phyloP scores from a whole-genome alignment of 441 rosid species.

The Eugenia klotzschiana region DNA sequence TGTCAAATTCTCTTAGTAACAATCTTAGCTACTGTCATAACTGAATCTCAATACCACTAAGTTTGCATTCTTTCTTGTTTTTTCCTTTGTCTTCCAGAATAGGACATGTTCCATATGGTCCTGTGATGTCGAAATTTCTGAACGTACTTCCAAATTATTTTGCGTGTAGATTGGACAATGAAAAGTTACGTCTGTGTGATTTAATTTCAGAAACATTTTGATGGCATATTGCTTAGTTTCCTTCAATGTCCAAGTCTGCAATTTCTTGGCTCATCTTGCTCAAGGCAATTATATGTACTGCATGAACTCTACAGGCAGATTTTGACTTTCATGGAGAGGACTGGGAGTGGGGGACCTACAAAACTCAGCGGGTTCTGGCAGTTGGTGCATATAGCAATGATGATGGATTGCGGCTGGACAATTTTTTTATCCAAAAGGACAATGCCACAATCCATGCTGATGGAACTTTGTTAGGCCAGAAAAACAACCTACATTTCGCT shows the following conservation, averaged over 20 bases:
- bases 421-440: slow-evolving; percentile 89
- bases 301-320: slow-evolving; percentile 58
- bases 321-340: slow-evolving; percentile 97
- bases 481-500: slow-evolving; percentile 96
- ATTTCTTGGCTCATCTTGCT: background rate
- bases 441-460: slow-evolving; percentile 98
- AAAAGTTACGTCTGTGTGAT: background rate
- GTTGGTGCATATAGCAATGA: slow-evolving; percentile 91
- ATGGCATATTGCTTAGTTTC: background rate
- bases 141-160: background rate
- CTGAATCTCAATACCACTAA: background rate
- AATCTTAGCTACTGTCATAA: background rate
- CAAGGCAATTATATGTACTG: background rate
- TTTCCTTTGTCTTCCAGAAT: background rate
- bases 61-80: background rate
- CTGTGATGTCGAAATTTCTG: background rate
- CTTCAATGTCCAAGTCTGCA: background rate
- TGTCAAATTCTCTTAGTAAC: background rate
- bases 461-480: slow-evolving; percentile 85
- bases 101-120: background rate
- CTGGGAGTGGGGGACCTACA: slow-evolving; percentile 98
- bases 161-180: background rate
- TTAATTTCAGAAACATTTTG: background rate
- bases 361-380: slow-evolving; percentile 81
- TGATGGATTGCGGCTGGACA: slow-evolving; percentile 91